Evolutionary conservation across 208 protist genomes (phyloP).

Genomic region (Leishmania lainsoni): DNA sequence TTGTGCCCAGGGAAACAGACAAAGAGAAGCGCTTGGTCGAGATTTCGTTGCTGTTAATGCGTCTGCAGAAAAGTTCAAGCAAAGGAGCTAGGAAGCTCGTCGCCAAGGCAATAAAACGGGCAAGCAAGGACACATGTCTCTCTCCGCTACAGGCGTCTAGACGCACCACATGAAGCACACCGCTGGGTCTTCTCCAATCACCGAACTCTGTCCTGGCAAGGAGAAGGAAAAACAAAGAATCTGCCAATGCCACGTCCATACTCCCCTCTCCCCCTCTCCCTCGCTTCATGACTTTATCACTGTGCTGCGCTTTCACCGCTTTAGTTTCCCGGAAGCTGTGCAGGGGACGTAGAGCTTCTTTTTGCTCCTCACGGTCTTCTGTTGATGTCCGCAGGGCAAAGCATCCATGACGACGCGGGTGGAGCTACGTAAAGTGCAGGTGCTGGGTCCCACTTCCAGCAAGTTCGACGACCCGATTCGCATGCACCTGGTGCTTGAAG

Average conservation of each 20-base stretch:
- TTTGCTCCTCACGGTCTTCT: background rate
- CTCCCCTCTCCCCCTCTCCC: background rate
- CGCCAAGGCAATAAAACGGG: background rate
- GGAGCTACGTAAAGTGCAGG: conserved; percentile 47
- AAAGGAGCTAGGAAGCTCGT: too few species aligned
- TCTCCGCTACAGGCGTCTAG: background rate
- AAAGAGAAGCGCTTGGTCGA: background rate
- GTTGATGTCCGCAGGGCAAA: too few species aligned
- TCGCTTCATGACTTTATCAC: background rate
- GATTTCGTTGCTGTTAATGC: too few species aligned
- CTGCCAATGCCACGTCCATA: background rate
- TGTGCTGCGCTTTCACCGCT: background rate
- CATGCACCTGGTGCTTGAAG: conserved; percentile 60
- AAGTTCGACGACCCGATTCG: conserved; percentile 58
- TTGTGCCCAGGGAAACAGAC: background rate
- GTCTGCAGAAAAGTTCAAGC: background rate
- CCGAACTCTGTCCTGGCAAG: background rate
- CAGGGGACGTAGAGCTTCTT: background rate
- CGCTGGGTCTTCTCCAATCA: background rate
- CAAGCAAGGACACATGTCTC: background rate
- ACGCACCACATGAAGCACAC: background rate
- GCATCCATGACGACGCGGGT: conserved; percentile 57
- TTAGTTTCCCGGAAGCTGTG: background rate
- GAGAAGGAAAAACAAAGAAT: background rate
- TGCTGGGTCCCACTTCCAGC: conserved; percentile 49